These are phyloP conservation scores for Septoria petroselini DNA, from an alignment of 2,329 filamentous ascomycete species.

Conservation along the genomic window DNA sequence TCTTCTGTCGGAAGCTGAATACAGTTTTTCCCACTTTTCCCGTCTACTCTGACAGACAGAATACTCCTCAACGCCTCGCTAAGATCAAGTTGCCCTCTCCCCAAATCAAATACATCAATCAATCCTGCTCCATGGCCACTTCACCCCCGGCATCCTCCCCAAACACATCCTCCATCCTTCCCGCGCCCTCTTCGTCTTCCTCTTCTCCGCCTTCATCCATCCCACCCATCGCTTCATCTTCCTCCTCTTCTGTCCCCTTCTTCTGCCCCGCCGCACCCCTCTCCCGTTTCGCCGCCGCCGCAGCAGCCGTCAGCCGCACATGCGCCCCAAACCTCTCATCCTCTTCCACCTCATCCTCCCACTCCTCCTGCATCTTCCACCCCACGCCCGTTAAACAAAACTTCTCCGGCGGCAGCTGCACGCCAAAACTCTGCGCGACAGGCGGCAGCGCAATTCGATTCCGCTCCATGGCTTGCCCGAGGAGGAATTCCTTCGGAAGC, in stretches of 20 bases:
- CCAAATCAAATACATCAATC: constrained; percentile 12
- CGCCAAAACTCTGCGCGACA: constrained; percentile 56
- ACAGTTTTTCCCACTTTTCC: too few relatives aligned
- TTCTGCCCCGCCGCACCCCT: constrained; percentile 18
- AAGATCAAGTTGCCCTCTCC: constrained; percentile 5
- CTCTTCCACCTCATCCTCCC: constrained; percentile 54
- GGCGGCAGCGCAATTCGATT: constrained; percentile 63
- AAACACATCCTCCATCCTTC: constrained; percentile 47
- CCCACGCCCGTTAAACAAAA: constrained; percentile 58
- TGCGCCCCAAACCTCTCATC: constrained; percentile 40
- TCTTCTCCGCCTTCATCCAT: constrained; percentile 39
- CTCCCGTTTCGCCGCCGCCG: constrained; percentile 37
- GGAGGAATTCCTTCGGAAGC: constrained; percentile 70
- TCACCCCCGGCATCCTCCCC: constrained; percentile 33
- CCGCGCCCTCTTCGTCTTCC: constrained; percentile 38
- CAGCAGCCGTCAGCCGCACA: constrained; percentile 50
- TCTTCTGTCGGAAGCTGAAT: too few relatives aligned
- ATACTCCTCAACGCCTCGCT: constrained; percentile 16
- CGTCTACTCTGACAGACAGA: constrained; percentile 48
- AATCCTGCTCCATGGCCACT: constrained; percentile 37
- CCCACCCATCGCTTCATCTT: constrained; percentile 43
- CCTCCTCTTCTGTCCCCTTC: constrained; percentile 20
- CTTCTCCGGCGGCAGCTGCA: constrained; percentile 60
- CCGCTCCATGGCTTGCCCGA: constrained; percentile 68
- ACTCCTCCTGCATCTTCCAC: constrained; percentile 58